phyloP scores from a whole-genome alignment of 495 filamentous ascomycete species.

The Parmelia sp. region DNA sequence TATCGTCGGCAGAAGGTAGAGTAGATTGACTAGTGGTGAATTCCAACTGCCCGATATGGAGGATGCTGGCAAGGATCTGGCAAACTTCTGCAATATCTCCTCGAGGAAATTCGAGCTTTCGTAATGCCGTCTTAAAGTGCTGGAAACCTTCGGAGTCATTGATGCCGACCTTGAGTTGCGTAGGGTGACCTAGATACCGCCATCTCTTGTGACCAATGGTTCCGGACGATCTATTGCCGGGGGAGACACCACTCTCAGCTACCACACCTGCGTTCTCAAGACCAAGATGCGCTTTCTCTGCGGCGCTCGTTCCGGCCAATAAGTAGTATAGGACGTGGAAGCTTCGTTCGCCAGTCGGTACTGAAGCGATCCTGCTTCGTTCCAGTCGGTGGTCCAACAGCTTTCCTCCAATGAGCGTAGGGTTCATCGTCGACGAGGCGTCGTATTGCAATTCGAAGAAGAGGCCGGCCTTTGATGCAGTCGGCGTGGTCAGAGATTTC shows the following conservation, averaged over 20 bases:
- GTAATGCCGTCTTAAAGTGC: conserved; percentile 90
- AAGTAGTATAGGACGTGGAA: conserved; percentile 97
- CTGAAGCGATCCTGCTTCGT: conserved; percentile 77
- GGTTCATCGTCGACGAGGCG: conserved; percentile 69
- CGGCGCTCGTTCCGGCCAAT: conserved; percentile 79
- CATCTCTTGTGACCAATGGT: conserved; percentile 68
- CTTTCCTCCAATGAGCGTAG: conserved; percentile 86
- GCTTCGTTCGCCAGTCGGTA: conserved; percentile 91
- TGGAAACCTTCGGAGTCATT: conserved; percentile 94
- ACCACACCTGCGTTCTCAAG: conserved; percentile 53
- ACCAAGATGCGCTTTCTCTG: conserved; percentile 84
- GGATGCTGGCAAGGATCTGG: conserved; percentile 81
- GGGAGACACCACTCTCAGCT: conserved; percentile 30
- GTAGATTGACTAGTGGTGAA: conserved; percentile 77
- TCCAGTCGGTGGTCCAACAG: conserved; percentile 89
- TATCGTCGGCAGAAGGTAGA: conserved; percentile 73
- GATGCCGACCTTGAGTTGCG: conserved; percentile 91
- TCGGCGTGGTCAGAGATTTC: conserved; percentile 92
- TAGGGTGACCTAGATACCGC: conserved; percentile 93
- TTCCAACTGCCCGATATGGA: conserved; percentile 93
- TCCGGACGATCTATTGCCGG: conserved; percentile 45
- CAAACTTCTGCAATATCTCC: conserved; percentile 95
- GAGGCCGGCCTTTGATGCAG: conserved; percentile 88
- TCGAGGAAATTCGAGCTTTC: conserved; percentile 88
- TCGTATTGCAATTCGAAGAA: conserved; percentile 97